Percentiles rank a stretch among this genome's conserved stretches.
Evolutionary conservation across 2,329 filamentous ascomycete genomes (phyloP).

Genomic region (Xylaria sp.): DNA sequence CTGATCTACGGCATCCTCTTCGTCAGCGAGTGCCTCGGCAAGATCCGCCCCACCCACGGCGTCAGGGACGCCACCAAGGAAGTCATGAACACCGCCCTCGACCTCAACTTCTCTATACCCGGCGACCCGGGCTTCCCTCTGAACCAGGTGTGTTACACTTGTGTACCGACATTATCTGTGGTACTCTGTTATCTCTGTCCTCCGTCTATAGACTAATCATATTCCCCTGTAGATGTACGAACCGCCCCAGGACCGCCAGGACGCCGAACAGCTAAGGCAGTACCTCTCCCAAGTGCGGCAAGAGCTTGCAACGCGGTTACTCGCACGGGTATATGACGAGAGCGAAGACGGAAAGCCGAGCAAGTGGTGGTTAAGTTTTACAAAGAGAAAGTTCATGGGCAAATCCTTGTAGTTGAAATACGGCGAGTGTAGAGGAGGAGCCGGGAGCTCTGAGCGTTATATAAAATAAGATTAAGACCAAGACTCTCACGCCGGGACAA

Average conservation of each 20-base stretch:
- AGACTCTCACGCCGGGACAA: not conserved
- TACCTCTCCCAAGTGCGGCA: slow-evolving; percentile 94
- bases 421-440: not conserved
- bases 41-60: slow-evolving; percentile 81
- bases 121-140: slow-evolving; percentile 93
- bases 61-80: slow-evolving; percentile 74
- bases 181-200: no score
- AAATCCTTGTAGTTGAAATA: slow-evolving; percentile 73
- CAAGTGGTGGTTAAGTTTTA: slow-evolving; percentile 99
- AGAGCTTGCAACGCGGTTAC: slow-evolving; percentile 83
- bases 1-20: slow-evolving; percentile 98
- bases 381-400: slow-evolving; percentile 99
- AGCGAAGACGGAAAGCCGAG: slow-evolving; percentile 73
- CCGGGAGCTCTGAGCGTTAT: not conserved
- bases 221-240: slow-evolving; percentile 87
- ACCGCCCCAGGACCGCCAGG: slow-evolving; percentile 84
- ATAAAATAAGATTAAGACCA: slow-evolving; percentile 14
- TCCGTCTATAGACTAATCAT: no score
- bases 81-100: slow-evolving; percentile 89
- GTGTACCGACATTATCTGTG: no score
- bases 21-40: slow-evolving; percentile 87
- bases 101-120: slow-evolving; percentile 92
- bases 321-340: slow-evolving; percentile 89
- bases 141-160: slow-evolving; percentile 80
- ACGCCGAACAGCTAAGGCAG: slow-evolving; percentile 87